Conservation (phyloP, 306 rosid species). For the Dalbergia cultrata region DNA sequence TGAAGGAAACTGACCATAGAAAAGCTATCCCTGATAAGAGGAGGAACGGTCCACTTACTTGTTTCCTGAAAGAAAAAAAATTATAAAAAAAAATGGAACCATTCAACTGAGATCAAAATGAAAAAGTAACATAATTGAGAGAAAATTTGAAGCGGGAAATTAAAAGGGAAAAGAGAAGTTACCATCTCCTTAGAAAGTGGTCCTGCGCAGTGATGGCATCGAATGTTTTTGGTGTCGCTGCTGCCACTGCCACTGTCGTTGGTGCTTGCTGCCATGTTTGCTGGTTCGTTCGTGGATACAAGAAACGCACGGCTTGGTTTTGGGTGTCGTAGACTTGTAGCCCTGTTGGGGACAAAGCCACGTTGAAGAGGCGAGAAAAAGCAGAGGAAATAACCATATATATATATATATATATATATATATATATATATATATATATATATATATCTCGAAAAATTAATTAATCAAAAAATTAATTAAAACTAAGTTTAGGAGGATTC, state of each 20-base stretch:
- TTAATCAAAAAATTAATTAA: too few relatives aligned
- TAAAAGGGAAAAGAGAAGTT: slow-evolving; percentile 9
- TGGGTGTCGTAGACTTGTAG: too few relatives aligned
- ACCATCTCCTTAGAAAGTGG: slow-evolving; percentile 82
- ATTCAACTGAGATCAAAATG: neutral
- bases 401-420: too few relatives aligned
- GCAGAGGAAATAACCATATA: too few relatives aligned
- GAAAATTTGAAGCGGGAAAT: slow-evolving; percentile 1
- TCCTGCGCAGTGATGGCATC: slow-evolving; percentile 89
- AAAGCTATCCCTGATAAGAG: too few relatives aligned
- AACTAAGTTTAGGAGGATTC: too few relatives aligned
- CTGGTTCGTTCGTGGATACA: neutral
- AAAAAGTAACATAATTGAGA: neutral
- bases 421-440: too few relatives aligned
- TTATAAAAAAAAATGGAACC: neutral
- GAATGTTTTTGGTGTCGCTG: slow-evolving; percentile 31
- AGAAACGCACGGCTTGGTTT: neutral
- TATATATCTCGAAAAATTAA: too few relatives aligned
- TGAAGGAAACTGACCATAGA: too few relatives aligned
- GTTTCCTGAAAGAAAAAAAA: slow-evolving; percentile 57
- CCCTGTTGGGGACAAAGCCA: neutral
- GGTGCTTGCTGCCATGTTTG: slow-evolving; percentile 45
- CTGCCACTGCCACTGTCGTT: neutral
- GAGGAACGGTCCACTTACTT: too few relatives aligned
- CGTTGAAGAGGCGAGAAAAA: neutral